Conservation (phyloP, 345 rosid genomes). For the Cardamine chenopodiifolia region DNA sequence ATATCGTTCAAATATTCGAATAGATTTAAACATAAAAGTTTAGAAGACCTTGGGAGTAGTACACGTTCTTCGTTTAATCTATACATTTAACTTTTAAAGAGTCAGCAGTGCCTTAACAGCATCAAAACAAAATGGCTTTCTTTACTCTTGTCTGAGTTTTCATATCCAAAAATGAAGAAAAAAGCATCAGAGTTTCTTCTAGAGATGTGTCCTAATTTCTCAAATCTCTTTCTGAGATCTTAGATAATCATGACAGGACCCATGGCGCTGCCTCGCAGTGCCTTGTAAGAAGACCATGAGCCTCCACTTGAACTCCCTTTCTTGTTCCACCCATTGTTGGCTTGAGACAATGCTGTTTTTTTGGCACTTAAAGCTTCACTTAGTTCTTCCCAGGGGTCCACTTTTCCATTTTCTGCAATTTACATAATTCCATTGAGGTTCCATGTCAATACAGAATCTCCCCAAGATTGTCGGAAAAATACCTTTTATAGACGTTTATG, state of each 20-base stretch:
- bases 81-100: background rate
- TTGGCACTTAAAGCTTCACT: slow-evolving; percentile 61
- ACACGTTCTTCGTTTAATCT: slow-evolving; percentile 1
- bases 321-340: slow-evolving; percentile 58
- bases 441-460: background rate
- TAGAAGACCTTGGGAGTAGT: slow-evolving; percentile 14
- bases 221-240: slow-evolving; percentile 66
- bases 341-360: slow-evolving; percentile 63
- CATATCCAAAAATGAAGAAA: slow-evolving; percentile 27
- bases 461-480: background rate
- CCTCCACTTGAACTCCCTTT: slow-evolving; percentile 56
- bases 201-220: slow-evolving; percentile 15
- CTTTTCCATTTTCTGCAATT: slow-evolving; percentile 56
- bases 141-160: slow-evolving; percentile 13
- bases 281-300: slow-evolving; percentile 68
- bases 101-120: slow-evolving; percentile 19
- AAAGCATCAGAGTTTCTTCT: background rate
- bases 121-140: slow-evolving; percentile 29
- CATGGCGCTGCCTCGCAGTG: slow-evolving; percentile 71
- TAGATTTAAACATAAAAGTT: background rate
- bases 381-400: slow-evolving; percentile 73
- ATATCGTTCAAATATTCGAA: background rate
- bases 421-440: slow-evolving; percentile 9
- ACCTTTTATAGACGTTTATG: slow-evolving; percentile 56
- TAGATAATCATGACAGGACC: slow-evolving; percentile 81